These are phyloP conservation scores for Russula earlei DNA, from an alignment of 768 basidiomycete species.

Conservation along the genomic window DNA sequence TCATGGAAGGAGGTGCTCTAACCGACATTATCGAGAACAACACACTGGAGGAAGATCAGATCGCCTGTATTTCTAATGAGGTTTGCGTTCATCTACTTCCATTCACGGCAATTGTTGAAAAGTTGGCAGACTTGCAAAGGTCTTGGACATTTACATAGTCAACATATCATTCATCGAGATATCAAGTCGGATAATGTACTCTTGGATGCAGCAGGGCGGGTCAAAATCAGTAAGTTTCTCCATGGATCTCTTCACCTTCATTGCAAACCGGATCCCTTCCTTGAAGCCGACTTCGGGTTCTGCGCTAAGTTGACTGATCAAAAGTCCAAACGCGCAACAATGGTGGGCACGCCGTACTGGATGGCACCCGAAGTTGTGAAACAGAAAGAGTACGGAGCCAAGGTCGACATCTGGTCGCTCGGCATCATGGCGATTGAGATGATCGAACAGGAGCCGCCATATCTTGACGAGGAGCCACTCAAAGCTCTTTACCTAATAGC, in stretches of 20 bases:
- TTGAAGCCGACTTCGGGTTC: constrained; percentile 88
- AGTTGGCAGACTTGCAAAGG: constrained; percentile 81
- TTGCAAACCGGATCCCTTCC: not conserved
- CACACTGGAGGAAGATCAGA: constrained; percentile 89
- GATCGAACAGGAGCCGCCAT: constrained; percentile 97
- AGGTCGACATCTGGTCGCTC: constrained; percentile 94
- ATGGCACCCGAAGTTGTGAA: constrained; percentile 99
- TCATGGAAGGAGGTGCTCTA: constrained; percentile 96
- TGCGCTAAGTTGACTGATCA: constrained; percentile 94
- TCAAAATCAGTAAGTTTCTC: constrained; percentile 87
- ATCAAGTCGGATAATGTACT: constrained; percentile 97
- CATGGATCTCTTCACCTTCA: not conserved
- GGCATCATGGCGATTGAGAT: constrained; percentile 99
- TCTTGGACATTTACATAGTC: constrained; percentile 83
- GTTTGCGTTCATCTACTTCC: constrained; percentile 35
- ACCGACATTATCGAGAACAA: constrained; percentile 99
- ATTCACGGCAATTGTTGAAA: not conserved
- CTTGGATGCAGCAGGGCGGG: constrained; percentile 81
- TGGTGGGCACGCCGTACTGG: constrained; percentile 98
- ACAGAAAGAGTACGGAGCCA: constrained; percentile 93
- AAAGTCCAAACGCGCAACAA: constrained; percentile 95
- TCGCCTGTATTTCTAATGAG: constrained; percentile 85
- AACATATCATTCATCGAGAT: constrained; percentile 93
- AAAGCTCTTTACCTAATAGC: constrained; percentile 94
- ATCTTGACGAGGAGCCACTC: constrained; percentile 89